Percentiles rank a stretch among this genome's conserved stretches.
These are phyloP conservation scores for Ustilago trichophora DNA, from an alignment of 1,284 basidiomycete species.

Conservation along the genomic window DNA sequence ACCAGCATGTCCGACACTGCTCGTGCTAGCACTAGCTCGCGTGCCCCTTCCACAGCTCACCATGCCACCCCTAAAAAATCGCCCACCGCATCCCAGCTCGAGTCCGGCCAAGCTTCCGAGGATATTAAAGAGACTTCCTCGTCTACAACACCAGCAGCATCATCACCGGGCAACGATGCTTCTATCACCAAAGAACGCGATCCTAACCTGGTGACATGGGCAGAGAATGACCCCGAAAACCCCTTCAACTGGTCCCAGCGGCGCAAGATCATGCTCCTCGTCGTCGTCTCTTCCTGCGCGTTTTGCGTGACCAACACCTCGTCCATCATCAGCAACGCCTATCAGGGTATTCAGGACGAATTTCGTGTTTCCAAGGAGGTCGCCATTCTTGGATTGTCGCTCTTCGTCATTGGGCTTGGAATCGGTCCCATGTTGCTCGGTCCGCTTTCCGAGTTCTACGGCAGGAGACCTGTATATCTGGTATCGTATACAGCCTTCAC, in stretches of 20 bases:
- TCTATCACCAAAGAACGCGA: constrained; percentile 1
- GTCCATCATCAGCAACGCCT: constrained; percentile 54
- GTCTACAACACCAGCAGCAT: neutral
- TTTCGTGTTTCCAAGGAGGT: constrained; percentile 75
- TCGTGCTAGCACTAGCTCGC: constrained; percentile 29
- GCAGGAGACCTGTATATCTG: constrained; percentile 64
- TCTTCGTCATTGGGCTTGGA: constrained; percentile 72
- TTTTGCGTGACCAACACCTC: constrained; percentile 54
- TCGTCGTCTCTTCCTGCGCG: constrained; percentile 32
- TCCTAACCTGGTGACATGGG: constrained; percentile 42
- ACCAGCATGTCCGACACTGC: constrained; percentile 41
- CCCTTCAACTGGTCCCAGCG: constrained; percentile 38
- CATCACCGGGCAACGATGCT: neutral
- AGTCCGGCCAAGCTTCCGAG: neutral
- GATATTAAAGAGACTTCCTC: neutral
- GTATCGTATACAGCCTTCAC: constrained; percentile 49
- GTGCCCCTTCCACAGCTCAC: constrained; percentile 11
- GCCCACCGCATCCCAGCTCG: constrained; percentile 16
- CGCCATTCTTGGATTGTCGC: constrained; percentile 77
- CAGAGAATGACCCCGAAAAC: constrained; percentile 39
- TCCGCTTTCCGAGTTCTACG: constrained; percentile 73
- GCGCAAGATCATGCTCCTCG: constrained; percentile 37
- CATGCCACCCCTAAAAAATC: constrained; percentile 4
- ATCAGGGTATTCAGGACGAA: constrained; percentile 68
- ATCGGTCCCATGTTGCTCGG: constrained; percentile 69